These are phyloP conservation scores for Stephanocyclus meneghinianus DNA, from an alignment of 352 stramenopile species.

Conservation along the genomic window DNA sequence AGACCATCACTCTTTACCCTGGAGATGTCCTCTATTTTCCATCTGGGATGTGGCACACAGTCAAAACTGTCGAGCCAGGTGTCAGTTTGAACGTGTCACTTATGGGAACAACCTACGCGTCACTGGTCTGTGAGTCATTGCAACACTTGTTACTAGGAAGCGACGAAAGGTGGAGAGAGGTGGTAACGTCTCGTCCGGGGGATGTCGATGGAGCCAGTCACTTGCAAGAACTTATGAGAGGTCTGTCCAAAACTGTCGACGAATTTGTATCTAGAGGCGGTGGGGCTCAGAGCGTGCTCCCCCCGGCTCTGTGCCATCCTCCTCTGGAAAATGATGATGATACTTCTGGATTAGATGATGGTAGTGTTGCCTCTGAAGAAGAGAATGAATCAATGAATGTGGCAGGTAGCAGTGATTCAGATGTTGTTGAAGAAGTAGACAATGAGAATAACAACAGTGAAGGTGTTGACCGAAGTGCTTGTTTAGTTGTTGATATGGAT, in stretches of 20 bases:
- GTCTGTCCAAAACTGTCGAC: slow-evolving; percentile 54
- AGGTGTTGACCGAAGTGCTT: slow-evolving; percentile 33
- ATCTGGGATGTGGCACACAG: slow-evolving; percentile 81
- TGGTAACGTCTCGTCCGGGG: slow-evolving; percentile 42
- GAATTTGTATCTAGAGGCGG: slow-evolving; percentile 35
- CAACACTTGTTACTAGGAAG: slow-evolving; percentile 68
- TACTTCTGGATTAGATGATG: slow-evolving; percentile 29
- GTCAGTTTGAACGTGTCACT: slow-evolving; percentile 79
- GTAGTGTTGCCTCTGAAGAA: slow-evolving; percentile 28
- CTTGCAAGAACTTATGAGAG: slow-evolving; percentile 67
- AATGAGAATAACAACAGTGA: slow-evolving; percentile 6
- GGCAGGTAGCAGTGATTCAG: not conserved
- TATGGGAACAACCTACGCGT: slow-evolving; percentile 80
- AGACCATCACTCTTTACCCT: slow-evolving; percentile 58
- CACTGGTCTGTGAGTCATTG: slow-evolving; percentile 63
- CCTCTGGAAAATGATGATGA: slow-evolving; percentile 36
- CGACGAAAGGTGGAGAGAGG: slow-evolving; percentile 64
- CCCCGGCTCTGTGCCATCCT: slow-evolving; percentile 63
- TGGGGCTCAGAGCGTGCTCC: slow-evolving; percentile 57
- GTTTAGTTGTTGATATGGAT: slow-evolving; percentile 41
- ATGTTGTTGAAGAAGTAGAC: not conserved
- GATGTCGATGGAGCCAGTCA: slow-evolving; percentile 11
- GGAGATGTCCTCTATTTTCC: slow-evolving; percentile 83
- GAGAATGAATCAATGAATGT: slow-evolving; percentile 11
- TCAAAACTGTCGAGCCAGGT: slow-evolving; percentile 73